Evolutionary conservation across 768 basidiomycete genomes (phyloP).

Genomic region (Collybia nuda): DNA sequence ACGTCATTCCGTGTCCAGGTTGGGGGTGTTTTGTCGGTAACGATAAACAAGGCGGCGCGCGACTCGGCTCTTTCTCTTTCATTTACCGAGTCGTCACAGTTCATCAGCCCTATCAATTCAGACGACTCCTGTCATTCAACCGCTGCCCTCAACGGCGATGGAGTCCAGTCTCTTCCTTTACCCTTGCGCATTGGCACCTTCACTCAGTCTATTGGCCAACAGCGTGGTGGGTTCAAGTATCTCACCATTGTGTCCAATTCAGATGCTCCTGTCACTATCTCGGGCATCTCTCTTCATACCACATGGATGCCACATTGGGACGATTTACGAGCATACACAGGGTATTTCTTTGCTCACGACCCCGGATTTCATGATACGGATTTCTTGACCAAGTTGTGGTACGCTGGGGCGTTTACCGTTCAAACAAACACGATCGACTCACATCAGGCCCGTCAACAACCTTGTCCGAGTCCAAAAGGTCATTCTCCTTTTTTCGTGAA

Average conservation of each 20-base stretch:
- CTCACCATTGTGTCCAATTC: conserved; percentile 43
- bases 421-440: conserved; percentile 47
- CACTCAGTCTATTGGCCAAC: conserved; percentile 33
- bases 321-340: conserved; percentile 43
- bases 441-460: conserved; percentile 31
- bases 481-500: neutral
- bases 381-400: conserved; percentile 53
- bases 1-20: conserved; percentile 18
- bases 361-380: conserved; percentile 39
- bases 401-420: conserved; percentile 55
- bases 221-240: conserved; percentile 48
- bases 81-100: conserved; percentile 49
- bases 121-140: conserved; percentile 35
- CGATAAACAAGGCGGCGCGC: conserved; percentile 21
- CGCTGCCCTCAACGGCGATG: conserved; percentile 27
- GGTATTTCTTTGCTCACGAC: conserved; percentile 46
- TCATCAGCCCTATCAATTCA: conserved; percentile 41
- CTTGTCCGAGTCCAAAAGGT: conserved; percentile 24
- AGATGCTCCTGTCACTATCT: conserved; percentile 34
- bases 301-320: conserved; percentile 51
- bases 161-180: conserved; percentile 28
- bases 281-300: conserved; percentile 40
- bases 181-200: conserved; percentile 26
- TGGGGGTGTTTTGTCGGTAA: conserved; percentile 30
- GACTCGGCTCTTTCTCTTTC: conserved; percentile 40